Evolutionary conservation across 306 rosid species (phyloP), one percentile per base, ranked within the genome.

Genomic region (Gleditsia sinensis): DNA sequence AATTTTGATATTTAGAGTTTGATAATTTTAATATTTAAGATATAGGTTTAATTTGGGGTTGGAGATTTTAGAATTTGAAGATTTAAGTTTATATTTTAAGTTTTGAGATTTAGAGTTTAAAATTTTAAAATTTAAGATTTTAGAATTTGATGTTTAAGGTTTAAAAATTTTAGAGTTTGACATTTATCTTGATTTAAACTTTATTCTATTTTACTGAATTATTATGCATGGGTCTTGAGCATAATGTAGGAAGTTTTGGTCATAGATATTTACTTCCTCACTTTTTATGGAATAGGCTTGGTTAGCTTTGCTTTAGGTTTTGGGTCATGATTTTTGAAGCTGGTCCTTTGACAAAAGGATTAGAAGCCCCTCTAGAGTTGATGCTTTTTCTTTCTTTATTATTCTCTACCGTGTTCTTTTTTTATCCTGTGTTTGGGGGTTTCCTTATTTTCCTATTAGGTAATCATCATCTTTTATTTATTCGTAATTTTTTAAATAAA

Each of bases 161-260:
- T n/a, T n/a, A n/a, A n/a, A n/a, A n/a, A n/a, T n/a, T n/a, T n/a
- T n/a, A n/a, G n/a, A n/a, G n/a, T n/a, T n/a, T n/a, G n/a, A n/a
- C n/a, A n/a, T n/a, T n/a, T n/a, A n/a, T n/a, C n/a, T n/a, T n/a
- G n/a, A n/a, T n/a, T n/a, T n/a, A n/a, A n/a, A n/a, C n/a, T n/a
- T n/a, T n/a, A n/a, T n/a, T n/a, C n/a, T n/a, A n/a, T n/a, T n/a
- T n/a, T n/a, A n/a, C n/a, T n/a, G n/a, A n/a, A n/a, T n/a, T n/a
- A n/a, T 17, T 19, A 49, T 20, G 27, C 54, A 49, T n/a, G n/a
- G n/a, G n/a, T 21, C 28, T 64, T 55, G 71, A 59, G 17, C 67
- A 36, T 61, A 36, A 43, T 56, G 57, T 46, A 65, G 34, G 27
- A 46, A 13, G 6, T 57, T 73, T 66, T 36, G 56, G 63, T 45